Conservation (phyloP, 176 grass and related monocot species). For the maize (Zea mays) region DNA sequence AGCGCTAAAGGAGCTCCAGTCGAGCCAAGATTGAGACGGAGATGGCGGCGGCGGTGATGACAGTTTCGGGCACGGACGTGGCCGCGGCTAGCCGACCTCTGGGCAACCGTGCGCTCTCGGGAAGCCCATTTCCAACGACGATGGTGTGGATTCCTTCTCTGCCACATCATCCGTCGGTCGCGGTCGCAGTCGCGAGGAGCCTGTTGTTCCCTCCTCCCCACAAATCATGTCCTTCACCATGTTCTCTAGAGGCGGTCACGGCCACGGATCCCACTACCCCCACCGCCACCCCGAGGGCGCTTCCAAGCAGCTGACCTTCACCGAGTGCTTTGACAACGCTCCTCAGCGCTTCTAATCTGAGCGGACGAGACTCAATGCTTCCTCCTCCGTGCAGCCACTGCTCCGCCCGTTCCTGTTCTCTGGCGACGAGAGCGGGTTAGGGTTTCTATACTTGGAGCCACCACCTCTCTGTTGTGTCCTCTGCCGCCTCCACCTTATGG, state of each 20-base stretch:
- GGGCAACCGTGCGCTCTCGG: slow-evolving; percentile 39
- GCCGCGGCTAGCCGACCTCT: slow-evolving; percentile 40
- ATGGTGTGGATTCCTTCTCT: slow-evolving; percentile 42
- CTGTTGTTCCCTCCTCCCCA: slow-evolving; percentile 29
- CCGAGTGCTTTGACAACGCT: slow-evolving; percentile 27
- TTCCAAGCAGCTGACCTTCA: slow-evolving; percentile 34
- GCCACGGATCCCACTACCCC: slow-evolving; percentile 12
- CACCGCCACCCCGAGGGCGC: slow-evolving; percentile 14
- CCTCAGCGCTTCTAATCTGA: background rate
- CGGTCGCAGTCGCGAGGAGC: slow-evolving; percentile 45
- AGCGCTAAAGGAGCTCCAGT: no score
- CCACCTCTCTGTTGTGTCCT: no score
- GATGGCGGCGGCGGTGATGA: slow-evolving; percentile 30
- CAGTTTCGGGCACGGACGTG: slow-evolving; percentile 43
- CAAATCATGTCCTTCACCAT: slow-evolving; percentile 39
- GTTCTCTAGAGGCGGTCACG: slow-evolving; percentile 40
- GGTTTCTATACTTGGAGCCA: no score
- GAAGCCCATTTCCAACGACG: slow-evolving; percentile 25
- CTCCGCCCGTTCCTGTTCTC: slow-evolving; percentile 27
- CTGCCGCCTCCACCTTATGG: no score
- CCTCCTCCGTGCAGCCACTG: slow-evolving; percentile 1
- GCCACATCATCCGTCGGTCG: slow-evolving; percentile 16
- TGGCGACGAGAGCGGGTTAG: slow-evolving; percentile 71
- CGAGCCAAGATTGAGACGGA: no score
- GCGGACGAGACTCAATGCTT: background rate